Conservation (phyloP, 2,329 filamentous ascomycete species). For the Aureobasidium sp. region DNA sequence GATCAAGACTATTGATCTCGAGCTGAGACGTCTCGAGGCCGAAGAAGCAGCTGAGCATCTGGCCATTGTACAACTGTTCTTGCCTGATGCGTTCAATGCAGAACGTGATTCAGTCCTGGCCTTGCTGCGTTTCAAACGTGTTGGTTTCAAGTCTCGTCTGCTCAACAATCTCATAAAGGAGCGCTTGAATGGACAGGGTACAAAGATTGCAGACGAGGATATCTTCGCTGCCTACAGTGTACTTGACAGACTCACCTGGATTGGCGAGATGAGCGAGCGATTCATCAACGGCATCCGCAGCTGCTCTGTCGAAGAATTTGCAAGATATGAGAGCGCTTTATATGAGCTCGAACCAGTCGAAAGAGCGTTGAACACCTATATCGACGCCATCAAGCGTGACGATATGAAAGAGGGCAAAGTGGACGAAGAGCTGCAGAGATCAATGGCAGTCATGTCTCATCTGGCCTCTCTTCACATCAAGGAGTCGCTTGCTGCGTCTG, state of each 20-base stretch:
- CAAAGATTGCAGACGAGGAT: conserved; percentile 68
- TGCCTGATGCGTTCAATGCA: conserved; percentile 73
- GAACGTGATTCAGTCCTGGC: conserved; percentile 85
- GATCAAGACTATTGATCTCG: conserved; percentile 87
- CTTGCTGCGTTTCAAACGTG: conserved; percentile 76
- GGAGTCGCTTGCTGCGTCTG: conserved; percentile 62
- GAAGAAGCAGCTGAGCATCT: conserved; percentile 85
- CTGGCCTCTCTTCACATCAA: conserved; percentile 74
- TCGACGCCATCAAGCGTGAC: conserved; percentile 74
- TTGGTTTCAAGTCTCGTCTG: conserved; percentile 80
- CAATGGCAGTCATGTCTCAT: conserved; percentile 80
- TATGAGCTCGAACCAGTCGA: conserved; percentile 91
- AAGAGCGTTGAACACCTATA: conserved; percentile 77
- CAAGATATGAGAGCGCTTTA: conserved; percentile 67
- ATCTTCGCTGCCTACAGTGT: conserved; percentile 73
- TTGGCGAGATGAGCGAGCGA: conserved; percentile 73
- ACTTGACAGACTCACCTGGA: conserved; percentile 77
- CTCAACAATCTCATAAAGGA: conserved; percentile 74
- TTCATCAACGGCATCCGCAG: conserved; percentile 74
- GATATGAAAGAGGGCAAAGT: conserved; percentile 81
- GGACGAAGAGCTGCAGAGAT: conserved; percentile 69
- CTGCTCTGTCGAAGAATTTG: conserved; percentile 72
- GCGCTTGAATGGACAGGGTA: conserved; percentile 59
- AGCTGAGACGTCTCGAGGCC: conserved; percentile 77
- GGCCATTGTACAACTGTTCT: conserved; percentile 78